Evolutionary conservation across 495 filamentous ascomycete species (phyloP).

Genomic region (Tuber borchii): DNA sequence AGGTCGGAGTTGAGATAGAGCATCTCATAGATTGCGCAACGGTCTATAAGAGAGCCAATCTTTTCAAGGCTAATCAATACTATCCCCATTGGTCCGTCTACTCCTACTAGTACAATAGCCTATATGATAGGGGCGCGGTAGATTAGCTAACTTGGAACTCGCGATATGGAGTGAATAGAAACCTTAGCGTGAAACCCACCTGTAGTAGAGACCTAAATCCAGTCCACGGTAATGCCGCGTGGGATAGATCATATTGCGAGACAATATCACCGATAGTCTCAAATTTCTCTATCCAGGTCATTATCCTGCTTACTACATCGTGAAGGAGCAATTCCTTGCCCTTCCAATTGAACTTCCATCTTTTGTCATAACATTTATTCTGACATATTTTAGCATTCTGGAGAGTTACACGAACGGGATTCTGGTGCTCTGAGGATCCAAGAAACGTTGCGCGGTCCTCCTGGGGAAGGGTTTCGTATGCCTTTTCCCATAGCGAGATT

Average conservation of each 20-base stretch:
- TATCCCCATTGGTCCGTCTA: constrained; percentile 24
- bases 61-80: constrained; percentile 39
- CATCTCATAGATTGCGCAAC: constrained; percentile 38
- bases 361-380: constrained; percentile 14
- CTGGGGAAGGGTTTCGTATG: constrained; percentile 2
- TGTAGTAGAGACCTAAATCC: constrained; percentile 45
- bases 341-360: constrained; percentile 34
- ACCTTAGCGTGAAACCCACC: constrained; percentile 26
- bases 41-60: constrained; percentile 35
- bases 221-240: constrained; percentile 48
- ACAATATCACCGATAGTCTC: constrained; percentile 44
- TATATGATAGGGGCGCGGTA: constrained; percentile 9
- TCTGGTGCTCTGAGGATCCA: not conserved
- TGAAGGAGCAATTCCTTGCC: constrained; percentile 41
- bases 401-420: not conserved
- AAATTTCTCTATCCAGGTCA: constrained; percentile 45
- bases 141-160: not conserved
- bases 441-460: constrained; percentile 4
- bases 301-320: constrained; percentile 44
- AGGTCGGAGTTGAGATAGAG: constrained; percentile 35
- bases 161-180: not conserved
- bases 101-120: constrained; percentile 25
- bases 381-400: not conserved
- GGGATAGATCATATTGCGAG: constrained; percentile 44
- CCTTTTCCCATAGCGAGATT: constrained; percentile 13